Percentiles rank a stretch among this genome's conserved stretches.
Conservation (phyloP, 1,284 basidiomycete species). For the Boletus mariae region DNA sequence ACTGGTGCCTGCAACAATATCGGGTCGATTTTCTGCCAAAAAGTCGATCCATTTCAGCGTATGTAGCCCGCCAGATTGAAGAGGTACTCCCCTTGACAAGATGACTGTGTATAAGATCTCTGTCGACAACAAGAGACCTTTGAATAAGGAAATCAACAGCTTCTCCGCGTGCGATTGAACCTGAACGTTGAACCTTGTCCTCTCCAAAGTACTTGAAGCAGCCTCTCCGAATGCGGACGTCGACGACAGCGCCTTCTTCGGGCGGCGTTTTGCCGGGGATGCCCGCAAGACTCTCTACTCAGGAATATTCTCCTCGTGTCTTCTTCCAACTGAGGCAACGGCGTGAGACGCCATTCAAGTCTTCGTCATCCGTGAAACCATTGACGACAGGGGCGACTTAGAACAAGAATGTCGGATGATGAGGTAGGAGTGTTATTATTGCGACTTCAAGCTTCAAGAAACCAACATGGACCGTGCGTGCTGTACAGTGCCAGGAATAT, state of each 20-base stretch:
- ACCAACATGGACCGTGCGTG: not conserved
- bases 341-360: not conserved
- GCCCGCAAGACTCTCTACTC: not conserved
- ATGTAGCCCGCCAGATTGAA: not conserved
- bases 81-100: not conserved
- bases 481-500: not conserved
- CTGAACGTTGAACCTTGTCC: no score
- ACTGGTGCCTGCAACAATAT: not conserved
- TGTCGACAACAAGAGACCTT: no score
- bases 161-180: no score
- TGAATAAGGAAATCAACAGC: no score
- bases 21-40: not conserved
- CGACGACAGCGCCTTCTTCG: not conserved
- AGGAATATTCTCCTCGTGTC: not conserved
- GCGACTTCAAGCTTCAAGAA: not conserved
- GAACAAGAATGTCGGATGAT: not conserved
- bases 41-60: not conserved
- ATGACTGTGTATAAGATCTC: no score
- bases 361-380: not conserved
- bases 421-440: not conserved
- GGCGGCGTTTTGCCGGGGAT: not conserved
- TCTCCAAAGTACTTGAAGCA: no score
- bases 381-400: not conserved
- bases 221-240: not conserved
- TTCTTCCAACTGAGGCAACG: not conserved